Conservation (phyloP, 2,329 filamentous ascomycete genomes). For the Ascosphaera aggregata region DNA sequence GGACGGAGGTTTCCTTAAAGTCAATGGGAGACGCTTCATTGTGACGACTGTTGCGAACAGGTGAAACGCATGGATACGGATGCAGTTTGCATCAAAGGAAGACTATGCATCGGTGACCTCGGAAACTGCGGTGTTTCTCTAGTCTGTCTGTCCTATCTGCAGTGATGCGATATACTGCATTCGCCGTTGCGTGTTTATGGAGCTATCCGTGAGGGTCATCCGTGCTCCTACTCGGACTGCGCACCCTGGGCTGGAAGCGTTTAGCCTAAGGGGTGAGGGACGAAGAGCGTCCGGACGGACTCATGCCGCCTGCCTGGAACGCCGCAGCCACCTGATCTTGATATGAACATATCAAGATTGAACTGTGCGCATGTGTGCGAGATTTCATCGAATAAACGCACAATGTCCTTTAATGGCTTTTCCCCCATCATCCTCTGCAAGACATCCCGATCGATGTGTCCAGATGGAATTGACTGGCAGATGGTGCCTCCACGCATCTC, state of each 20-base stretch:
- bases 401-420: too few species aligned
- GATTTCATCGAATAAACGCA: too few species aligned
- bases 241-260: background rate
- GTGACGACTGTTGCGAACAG: slow-evolving; percentile 1
- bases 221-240: background rate
- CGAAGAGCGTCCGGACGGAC: background rate
- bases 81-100: background rate
- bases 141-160: background rate
- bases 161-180: slow-evolving; percentile 1
- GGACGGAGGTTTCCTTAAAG: background rate
- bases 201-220: background rate
- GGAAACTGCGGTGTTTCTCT: background rate
- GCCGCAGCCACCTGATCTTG: background rate
- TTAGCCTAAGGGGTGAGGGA: background rate
- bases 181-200: background rate
- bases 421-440: background rate
- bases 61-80: background rate
- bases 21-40: background rate
- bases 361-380: background rate
- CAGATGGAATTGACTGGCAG: background rate
- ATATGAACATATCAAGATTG: background rate
- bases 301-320: background rate
- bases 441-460: background rate
- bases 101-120: background rate
- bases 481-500: background rate